A percentile compares a stretch with the other conserved stretches of the same genome.
Conservation (phyloP, 83 land plant genomes). For the Diphasiastrum complanatum region DNA sequence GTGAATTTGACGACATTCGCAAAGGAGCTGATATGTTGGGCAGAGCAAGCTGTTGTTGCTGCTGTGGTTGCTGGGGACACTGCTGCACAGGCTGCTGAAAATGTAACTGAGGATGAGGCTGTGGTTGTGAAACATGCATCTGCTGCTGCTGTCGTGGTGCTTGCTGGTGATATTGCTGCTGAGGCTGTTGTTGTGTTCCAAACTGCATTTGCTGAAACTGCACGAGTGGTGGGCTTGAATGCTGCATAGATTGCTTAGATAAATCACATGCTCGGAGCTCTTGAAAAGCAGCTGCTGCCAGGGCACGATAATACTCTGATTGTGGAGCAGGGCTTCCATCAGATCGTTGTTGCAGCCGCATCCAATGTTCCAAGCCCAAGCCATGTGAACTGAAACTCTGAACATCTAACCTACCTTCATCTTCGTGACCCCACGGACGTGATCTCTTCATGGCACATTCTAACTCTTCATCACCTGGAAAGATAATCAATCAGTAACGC, state of each 20-base stretch:
- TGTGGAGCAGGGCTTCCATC: background rate
- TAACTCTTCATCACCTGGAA: conserved; percentile 3
- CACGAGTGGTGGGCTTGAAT: background rate
- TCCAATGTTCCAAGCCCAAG: conserved; percentile 9
- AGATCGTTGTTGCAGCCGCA: conserved; percentile 7
- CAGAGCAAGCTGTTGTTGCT: conserved; percentile 5
- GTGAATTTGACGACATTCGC: background rate
- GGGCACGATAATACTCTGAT: conserved; percentile 1
- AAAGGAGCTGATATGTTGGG: background rate
- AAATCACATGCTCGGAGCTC: background rate
- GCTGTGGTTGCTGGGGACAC: too few relatives aligned
- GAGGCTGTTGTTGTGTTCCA: background rate
- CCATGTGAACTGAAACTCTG: background rate
- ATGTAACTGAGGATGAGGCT: background rate
- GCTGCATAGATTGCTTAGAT: background rate
- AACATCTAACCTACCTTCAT: background rate
- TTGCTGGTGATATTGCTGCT: background rate
- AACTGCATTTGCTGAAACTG: too few relatives aligned
- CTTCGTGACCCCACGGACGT: background rate
- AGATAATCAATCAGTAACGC: background rate
- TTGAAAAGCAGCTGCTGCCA: conserved; percentile 8
- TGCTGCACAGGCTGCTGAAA: background rate
- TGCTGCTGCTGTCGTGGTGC: background rate
- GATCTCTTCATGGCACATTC: conserved; percentile 2
- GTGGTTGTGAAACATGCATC: background rate